Evolutionary conservation across 805 yeast species (phyloP), one percentile per base, ranked within the genome.

Genomic region (Kazachstania martiniae): DNA sequence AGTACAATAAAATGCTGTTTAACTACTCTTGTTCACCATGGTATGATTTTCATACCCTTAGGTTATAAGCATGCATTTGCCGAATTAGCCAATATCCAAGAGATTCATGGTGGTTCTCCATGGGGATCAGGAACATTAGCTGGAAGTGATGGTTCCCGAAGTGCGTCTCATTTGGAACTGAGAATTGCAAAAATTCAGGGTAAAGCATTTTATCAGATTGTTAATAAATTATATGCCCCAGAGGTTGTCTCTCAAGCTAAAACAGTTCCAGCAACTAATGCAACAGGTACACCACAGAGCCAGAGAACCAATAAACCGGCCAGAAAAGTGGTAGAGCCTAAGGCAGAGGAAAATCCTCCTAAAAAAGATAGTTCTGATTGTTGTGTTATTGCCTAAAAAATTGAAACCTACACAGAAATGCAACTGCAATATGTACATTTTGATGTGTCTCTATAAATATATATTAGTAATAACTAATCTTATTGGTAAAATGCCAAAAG

Each of bases 61-160:
- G 94, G 94, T 39, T 83, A 75, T 62, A 69, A 65, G 40, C 55
- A 63, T 39, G 62, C 69, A 4, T 77, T 76, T 57, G 66, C 68
- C 8, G 66, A 67, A 43, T 48, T 77, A 41, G 59, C 80, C 27
- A 66, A 65, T 58, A 48, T 77, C 27, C 70, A 66, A 3, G 85
- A 80, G 61, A 66, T 73, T 31, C 93, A 79, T 53, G 94, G 94
- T 42, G 82, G 81, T 35, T 71, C 86, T 15, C 72, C 94, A 28
- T 84, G 86, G 85, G 94, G 94, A 55, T 80, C 94, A 21, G 94
- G 94, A 44, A 62, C 82, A 24, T 64, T 68, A 48, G 86, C 94
- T 19, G 82, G 74, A 31, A 64, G 68, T 32, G 89, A 79, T 51
- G 94, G 93, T 31, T 70, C 81, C 6, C 74, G 93, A 63, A 62